Percentiles rank a stretch among this genome's conserved stretches.
Evolutionary conservation across 2,329 filamentous ascomycete species (phyloP).

Genomic region (Xenosphaeropsis pyriputrescens): DNA sequence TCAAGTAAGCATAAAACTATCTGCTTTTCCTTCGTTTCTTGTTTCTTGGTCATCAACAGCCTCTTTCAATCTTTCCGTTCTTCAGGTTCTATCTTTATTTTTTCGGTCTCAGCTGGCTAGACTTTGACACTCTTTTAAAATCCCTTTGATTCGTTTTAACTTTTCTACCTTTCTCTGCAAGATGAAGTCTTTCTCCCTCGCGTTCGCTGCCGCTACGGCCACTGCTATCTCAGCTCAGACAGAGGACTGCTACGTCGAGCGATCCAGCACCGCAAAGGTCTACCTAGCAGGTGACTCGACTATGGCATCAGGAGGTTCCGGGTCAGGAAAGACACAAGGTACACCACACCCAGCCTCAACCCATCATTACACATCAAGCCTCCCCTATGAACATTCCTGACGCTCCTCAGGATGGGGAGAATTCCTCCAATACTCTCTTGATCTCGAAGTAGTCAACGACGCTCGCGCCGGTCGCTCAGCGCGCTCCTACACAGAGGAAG

Average conservation of each 20-base stretch:
- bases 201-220: constrained; percentile 9
- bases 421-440: constrained; percentile 9
- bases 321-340: constrained; percentile 23
- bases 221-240: constrained; percentile 7
- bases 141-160: not conserved
- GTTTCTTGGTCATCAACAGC: no score
- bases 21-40: no score
- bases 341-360: constrained; percentile 3
- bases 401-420: constrained; percentile 9
- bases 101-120: not conserved
- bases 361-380: not conserved
- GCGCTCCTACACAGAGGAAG: constrained; percentile 50
- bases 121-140: not conserved
- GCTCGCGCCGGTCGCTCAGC: constrained; percentile 51
- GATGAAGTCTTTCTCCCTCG: constrained; percentile 7
- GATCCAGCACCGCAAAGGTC: constrained; percentile 21
- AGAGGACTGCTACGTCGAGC: constrained; percentile 2
- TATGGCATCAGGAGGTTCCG: constrained; percentile 34
- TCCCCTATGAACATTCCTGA: constrained; percentile 33
- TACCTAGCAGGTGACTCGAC: constrained; percentile 48
- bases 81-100: no score
- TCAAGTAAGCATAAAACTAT: no score
- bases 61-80: no score
- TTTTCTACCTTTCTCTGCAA: not conserved
- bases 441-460: constrained; percentile 27